Percentiles rank a stretch among this genome's conserved stretches.
Conservation (phyloP, 2,329 filamentous ascomycete genomes). For the Penicillium brevicompactum region DNA sequence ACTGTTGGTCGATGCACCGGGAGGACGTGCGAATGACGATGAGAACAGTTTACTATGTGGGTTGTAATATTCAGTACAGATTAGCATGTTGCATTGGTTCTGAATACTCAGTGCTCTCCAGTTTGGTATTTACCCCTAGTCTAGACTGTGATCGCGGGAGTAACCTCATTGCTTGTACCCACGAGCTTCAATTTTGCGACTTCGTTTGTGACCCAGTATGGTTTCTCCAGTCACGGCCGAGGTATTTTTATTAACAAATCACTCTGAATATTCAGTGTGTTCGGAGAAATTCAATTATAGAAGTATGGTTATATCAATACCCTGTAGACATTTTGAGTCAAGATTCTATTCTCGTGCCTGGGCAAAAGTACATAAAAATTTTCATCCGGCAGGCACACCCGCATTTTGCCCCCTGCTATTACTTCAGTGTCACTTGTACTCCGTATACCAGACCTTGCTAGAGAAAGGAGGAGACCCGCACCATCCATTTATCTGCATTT, state of each 20-base stretch:
- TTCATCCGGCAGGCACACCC: conserved; percentile 1
- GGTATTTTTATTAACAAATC: no score
- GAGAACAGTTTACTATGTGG: not conserved
- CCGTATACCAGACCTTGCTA: not conserved
- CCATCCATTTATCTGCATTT: conserved; percentile 8
- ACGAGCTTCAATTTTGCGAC: not conserved
- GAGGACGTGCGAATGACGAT: conserved; percentile 7
- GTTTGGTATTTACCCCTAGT: not conserved
- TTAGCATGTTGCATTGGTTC: not conserved
- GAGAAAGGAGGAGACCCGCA: conserved; percentile 18
- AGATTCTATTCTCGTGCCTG: not conserved
- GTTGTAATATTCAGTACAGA: not conserved
- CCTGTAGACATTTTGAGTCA: not conserved
- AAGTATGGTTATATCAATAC: not conserved
- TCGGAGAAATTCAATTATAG: not conserved
- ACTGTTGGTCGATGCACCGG: conserved; percentile 11
- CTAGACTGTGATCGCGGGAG: not conserved
- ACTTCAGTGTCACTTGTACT: not conserved
- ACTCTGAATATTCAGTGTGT: no score
- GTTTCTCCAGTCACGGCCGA: not conserved
- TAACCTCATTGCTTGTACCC: not conserved
- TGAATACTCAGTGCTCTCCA: not conserved
- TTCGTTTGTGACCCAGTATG: not conserved
- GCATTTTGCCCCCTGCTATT: not conserved
- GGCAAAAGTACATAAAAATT: conserved; percentile 6